A percentile compares a stretch with the other conserved stretches of the same genome.
phyloP scores from a whole-genome alignment of 352 stramenopile genomes.

The Globisporangium paddicum region DNA sequence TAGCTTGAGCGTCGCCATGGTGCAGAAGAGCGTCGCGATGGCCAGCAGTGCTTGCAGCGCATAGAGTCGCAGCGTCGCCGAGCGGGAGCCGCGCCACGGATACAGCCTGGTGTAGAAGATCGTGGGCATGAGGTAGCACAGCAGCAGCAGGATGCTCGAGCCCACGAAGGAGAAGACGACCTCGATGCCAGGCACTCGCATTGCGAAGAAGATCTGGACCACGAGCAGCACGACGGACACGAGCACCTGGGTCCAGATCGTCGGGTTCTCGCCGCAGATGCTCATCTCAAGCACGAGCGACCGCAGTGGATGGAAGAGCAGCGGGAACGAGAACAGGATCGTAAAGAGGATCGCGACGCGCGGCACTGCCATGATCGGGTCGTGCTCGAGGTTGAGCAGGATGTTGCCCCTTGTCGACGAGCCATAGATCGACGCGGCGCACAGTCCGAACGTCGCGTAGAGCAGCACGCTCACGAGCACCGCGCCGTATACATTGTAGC shows the following conservation, averaged over 20 bases:
- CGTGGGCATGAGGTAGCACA: conserved; percentile 69
- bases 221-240: conserved; percentile 41
- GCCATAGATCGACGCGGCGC: conserved; percentile 57
- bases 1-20: conserved; percentile 49
- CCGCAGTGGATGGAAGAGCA: conserved; percentile 67
- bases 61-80: conserved; percentile 22
- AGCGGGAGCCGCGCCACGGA: conserved; percentile 31
- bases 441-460: conserved; percentile 62
- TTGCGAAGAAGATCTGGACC: conserved; percentile 42
- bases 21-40: conserved; percentile 49
- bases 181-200: conserved; percentile 50
- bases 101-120: conserved; percentile 51
- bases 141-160: conserved; percentile 61
- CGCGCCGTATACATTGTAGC: conserved; percentile 34
- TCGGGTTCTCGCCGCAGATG: conserved; percentile 17
- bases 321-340: conserved; percentile 71
- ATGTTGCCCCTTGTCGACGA: conserved; percentile 64
- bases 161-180: conserved; percentile 79
- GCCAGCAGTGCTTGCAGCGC: conserved; percentile 24
- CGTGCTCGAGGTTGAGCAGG: conserved; percentile 66
- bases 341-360: conserved; percentile 61
- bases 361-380: conserved; percentile 67
- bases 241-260: conserved; percentile 19
- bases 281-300: conserved; percentile 61
- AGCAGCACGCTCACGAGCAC: conserved; percentile 44